Conservation (phyloP, 768 basidiomycete genomes). For the Crucibulum laeve region DNA sequence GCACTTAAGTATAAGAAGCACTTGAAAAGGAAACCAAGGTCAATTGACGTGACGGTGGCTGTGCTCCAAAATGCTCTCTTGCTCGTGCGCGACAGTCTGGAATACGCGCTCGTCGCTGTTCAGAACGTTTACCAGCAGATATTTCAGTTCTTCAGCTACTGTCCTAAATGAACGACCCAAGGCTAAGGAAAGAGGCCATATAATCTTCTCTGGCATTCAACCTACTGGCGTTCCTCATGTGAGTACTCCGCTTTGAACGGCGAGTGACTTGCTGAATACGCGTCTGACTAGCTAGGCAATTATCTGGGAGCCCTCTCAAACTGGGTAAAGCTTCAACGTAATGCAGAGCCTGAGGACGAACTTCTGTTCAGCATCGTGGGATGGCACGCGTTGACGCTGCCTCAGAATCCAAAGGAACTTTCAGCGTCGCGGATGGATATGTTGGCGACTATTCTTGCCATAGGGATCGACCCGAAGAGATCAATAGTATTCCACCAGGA, state of each 20-base stretch:
- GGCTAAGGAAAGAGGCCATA: conserved; percentile 18
- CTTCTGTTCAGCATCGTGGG: conserved; percentile 88
- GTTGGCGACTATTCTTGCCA: conserved; percentile 78
- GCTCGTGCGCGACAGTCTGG: neutral
- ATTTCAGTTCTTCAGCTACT: conserved; percentile 8
- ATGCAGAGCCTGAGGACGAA: conserved; percentile 50
- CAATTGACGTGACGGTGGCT: conserved; percentile 19
- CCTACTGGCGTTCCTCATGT: conserved; percentile 92
- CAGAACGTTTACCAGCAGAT: conserved; percentile 9
- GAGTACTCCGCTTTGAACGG: conserved; percentile 15
- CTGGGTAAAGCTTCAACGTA: conserved; percentile 79
- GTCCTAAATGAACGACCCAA: neutral
- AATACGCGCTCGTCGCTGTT: neutral
- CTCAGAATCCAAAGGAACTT: conserved; percentile 72
- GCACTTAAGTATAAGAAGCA: too few relatives aligned
- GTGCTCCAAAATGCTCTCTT: conserved; percentile 20
- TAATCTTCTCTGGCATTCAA: conserved; percentile 89
- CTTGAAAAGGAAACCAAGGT: neutral
- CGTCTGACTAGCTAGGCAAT: conserved; percentile 72
- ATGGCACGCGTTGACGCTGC: conserved; percentile 91
- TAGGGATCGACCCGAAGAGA: conserved; percentile 76
- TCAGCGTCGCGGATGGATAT: conserved; percentile 64
- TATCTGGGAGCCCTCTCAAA: conserved; percentile 87
- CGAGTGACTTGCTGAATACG: conserved; percentile 2
- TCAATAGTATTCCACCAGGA: conserved; percentile 86